A percentile compares a stretch with the other conserved stretches of the same genome.
Evolutionary conservation across 2,329 filamentous ascomycete species (phyloP).

Genomic region (Colletotrichum incanum): DNA sequence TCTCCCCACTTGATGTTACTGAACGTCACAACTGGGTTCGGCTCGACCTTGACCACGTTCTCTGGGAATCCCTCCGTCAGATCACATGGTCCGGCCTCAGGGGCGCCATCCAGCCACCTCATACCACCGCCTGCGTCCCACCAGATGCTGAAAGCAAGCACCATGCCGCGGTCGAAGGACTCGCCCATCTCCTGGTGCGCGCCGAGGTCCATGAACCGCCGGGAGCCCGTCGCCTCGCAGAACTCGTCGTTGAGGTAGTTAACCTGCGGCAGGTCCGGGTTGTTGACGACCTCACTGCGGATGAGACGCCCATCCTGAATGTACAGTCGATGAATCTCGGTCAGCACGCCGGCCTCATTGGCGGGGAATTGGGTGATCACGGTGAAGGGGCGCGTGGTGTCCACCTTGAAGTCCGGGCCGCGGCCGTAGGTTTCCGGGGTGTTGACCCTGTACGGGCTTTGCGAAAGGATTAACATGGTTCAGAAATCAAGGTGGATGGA

Average conservation of each 20-base stretch:
- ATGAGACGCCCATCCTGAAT: conserved; percentile 65
- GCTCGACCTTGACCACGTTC: conserved; percentile 62
- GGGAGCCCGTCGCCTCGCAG: conserved; percentile 52
- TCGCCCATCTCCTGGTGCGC: conserved; percentile 62
- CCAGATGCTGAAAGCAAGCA: conserved; percentile 67
- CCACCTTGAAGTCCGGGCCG: conserved; percentile 50
- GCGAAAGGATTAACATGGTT: neutral
- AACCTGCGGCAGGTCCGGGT: conserved; percentile 49
- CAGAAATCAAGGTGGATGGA: neutral
- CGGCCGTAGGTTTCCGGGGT: conserved; percentile 53
- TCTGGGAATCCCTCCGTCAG: conserved; percentile 67
- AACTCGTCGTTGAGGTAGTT: conserved; percentile 56
- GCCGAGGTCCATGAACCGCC: conserved; percentile 55
- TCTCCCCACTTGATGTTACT: conserved; percentile 74
- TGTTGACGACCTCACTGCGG: conserved; percentile 57
- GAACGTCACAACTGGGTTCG: conserved; percentile 67
- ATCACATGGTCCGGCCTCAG: conserved; percentile 66
- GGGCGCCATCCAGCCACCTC: conserved; percentile 66
- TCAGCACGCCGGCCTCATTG: conserved; percentile 54
- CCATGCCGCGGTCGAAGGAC: conserved; percentile 64
- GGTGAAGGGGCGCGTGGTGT: conserved; percentile 57
- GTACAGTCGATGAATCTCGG: conserved; percentile 65
- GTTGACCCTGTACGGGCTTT: conserved; percentile 50
- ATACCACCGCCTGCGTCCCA: conserved; percentile 67
- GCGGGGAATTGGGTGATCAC: conserved; percentile 68